Evolutionary conservation across 345 rosid species (phyloP).

Genomic region (Fremontodendron californicum): DNA sequence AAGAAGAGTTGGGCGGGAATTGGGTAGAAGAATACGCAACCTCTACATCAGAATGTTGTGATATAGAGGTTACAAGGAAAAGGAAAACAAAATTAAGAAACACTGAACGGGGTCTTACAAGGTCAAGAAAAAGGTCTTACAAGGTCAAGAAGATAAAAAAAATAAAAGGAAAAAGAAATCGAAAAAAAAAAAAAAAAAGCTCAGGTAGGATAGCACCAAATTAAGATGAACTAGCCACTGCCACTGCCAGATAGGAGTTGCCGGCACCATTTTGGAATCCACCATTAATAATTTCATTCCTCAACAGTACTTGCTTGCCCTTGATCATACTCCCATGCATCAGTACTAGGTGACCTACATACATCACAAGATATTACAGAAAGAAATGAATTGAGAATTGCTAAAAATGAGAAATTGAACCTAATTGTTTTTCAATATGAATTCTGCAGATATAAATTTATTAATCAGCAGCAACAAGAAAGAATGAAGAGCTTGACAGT

Average conservation of each 20-base stretch:
- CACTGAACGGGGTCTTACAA: constrained; percentile 63
- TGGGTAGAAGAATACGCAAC: not conserved
- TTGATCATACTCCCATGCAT: constrained; percentile 16
- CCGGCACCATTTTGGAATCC: constrained; percentile 13
- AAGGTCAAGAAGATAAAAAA: constrained; percentile 85
- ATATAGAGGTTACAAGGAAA: not conserved
- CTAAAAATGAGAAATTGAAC: not conserved
- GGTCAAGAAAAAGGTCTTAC: constrained; percentile 99
- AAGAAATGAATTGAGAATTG: no score
- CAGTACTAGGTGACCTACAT: constrained; percentile 21
- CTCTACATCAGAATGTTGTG: constrained; percentile 18
- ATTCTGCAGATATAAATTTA: not conserved
- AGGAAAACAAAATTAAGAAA: not conserved
- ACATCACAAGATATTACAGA: no score
- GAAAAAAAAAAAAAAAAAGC: constrained; percentile 48
- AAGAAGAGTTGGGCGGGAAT: constrained; percentile 49
- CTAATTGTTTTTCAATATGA: not conserved
- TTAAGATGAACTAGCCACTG: constrained; percentile 20
- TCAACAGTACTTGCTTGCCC: not conserved
- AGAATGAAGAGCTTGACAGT: not conserved
- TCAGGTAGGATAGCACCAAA: constrained; percentile 86
- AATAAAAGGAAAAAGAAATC: not conserved
- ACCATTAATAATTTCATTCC: not conserved
- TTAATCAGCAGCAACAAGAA: not conserved
- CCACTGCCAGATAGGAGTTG: not conserved